Conservation (phyloP, 2,329 filamentous ascomycete species). For the Penicillium verrucosum region DNA sequence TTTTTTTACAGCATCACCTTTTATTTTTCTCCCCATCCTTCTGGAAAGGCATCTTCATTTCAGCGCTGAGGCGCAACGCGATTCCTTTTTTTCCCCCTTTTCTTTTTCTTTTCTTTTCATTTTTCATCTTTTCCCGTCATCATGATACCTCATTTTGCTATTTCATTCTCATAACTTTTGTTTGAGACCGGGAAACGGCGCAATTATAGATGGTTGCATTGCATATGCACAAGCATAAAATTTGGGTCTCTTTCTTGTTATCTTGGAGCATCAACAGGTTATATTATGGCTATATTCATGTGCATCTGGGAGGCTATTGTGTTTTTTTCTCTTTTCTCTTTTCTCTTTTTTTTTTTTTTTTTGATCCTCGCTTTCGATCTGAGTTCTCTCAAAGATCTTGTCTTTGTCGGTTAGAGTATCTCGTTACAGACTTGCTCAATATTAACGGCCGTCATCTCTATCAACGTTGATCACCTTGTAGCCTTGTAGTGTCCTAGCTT, state of each 20-base stretch:
- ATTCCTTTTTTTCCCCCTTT: conserved; percentile 3
- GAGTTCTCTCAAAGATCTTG: not conserved
- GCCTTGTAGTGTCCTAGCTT: not conserved
- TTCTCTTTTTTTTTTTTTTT: too few species aligned
- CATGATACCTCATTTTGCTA: conserved; percentile 23
- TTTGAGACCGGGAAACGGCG: conserved; percentile 28
- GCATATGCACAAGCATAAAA: conserved; percentile 29
- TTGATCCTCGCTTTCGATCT: not conserved
- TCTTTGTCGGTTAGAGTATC: conserved; percentile 12
- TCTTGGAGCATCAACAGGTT: conserved; percentile 30
- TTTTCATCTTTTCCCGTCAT: conserved; percentile 9
- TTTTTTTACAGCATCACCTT: not conserved
- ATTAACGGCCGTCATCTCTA: conserved; percentile 7
- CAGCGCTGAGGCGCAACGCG: conserved; percentile 3
- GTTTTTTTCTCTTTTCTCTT: too few species aligned
- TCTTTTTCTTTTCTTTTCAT: conserved; percentile 3
- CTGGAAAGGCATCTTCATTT: conserved; percentile 15
- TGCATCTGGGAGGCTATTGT: conserved; percentile 38
- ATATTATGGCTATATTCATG: conserved; percentile 31
- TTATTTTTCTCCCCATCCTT: conserved; percentile 11
- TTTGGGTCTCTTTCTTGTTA: conserved; percentile 20
- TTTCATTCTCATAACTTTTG: conserved; percentile 13
- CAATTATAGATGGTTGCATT: conserved; percentile 41
- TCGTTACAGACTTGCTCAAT: conserved; percentile 11
- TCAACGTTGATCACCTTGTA: not conserved